phyloP scores from a whole-genome alignment of 345 rosid genomes.

The Durio zibethinus region DNA sequence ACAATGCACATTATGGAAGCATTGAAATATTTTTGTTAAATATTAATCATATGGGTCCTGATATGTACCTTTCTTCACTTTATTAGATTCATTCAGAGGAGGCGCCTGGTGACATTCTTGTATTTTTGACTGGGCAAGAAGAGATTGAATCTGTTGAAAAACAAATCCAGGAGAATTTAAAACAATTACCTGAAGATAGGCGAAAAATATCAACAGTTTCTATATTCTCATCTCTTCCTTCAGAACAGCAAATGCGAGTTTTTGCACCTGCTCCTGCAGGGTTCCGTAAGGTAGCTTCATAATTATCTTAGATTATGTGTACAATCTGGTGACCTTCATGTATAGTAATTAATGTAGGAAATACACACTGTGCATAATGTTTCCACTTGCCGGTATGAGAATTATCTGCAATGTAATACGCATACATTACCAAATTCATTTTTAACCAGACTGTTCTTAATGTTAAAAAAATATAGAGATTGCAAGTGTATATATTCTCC shows the following conservation, averaged over 20 bases:
- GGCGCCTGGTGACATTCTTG: conserved; percentile 84
- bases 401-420: neutral
- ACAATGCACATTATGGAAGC: neutral
- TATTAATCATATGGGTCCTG: conserved; percentile 6
- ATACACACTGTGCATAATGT: neutral
- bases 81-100: conserved; percentile 77
- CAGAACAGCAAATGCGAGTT: conserved; percentile 82
- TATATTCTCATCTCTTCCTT: conserved; percentile 86
- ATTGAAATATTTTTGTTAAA: neutral
- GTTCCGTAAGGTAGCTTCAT: conserved; percentile 63
- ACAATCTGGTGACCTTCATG: neutral
- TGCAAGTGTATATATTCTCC: neutral
- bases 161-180: conserved; percentile 57
- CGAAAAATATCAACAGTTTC: conserved; percentile 54
- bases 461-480: neutral
- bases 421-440: neutral
- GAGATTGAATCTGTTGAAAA: conserved; percentile 89
- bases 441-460: neutral
- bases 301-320: neutral
- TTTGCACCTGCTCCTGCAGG: conserved; percentile 68
- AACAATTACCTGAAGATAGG: conserved; percentile 56
- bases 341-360: neutral
- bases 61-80: conserved; percentile 10
- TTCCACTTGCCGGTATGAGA: neutral
- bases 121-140: conserved; percentile 94